These are phyloP conservation scores for Russula olivacea DNA, from an alignment of 768 basidiomycete species.

Conservation along the genomic window DNA sequence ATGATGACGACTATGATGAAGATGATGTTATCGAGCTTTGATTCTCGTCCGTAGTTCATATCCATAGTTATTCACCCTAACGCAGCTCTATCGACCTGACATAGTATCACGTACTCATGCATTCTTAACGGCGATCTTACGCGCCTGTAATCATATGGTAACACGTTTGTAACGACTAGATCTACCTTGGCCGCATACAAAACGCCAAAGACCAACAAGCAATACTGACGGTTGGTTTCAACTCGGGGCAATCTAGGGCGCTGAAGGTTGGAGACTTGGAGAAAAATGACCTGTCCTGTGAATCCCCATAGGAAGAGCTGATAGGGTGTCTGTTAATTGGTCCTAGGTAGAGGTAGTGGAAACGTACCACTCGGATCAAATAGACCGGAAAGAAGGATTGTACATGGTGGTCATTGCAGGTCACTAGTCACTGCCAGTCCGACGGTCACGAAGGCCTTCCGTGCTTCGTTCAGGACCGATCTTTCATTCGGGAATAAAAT, in stretches of 20 bases:
- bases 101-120: neutral
- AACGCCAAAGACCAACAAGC: neutral
- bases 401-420: too few relatives aligned
- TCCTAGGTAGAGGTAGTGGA: too few relatives aligned
- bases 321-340: too few relatives aligned
- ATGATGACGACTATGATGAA: neutral
- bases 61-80: neutral
- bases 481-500: too few relatives aligned
- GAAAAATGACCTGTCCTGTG: neutral
- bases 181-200: neutral
- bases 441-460: too few relatives aligned
- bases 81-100: neutral
- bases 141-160: neutral
- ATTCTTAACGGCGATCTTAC: neutral
- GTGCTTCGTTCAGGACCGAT: too few relatives aligned
- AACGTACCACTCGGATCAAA: too few relatives aligned
- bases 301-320: neutral
- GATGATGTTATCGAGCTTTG: conserved; percentile 10
- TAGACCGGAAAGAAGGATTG: too few relatives aligned
- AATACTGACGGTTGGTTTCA: neutral
- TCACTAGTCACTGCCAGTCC: too few relatives aligned
- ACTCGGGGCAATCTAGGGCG: neutral
- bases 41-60: neutral
- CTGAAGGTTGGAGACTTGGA: neutral
- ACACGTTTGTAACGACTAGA: neutral